Conservation (phyloP, 305 asterid genomes). For the Withania somnifera region DNA sequence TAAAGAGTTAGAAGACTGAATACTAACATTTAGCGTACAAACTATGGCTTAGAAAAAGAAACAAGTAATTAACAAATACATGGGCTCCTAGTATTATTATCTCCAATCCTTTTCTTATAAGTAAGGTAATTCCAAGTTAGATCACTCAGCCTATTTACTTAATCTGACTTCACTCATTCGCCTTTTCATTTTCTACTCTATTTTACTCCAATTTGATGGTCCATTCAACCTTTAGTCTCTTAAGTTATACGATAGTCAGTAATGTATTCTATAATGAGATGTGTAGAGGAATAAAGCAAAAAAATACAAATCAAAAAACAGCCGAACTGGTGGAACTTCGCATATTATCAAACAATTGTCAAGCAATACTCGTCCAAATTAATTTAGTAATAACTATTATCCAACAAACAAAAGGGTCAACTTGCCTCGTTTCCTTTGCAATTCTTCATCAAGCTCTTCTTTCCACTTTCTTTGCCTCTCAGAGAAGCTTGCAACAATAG, state of each 20-base stretch:
- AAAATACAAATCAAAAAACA: background rate
- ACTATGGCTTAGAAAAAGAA: background rate
- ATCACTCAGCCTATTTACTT: background rate
- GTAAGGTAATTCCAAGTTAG: background rate
- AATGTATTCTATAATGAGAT: background rate
- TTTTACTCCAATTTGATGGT: background rate
- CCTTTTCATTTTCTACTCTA: background rate
- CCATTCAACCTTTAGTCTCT: background rate
- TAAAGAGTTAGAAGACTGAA: background rate
- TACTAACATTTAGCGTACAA: background rate
- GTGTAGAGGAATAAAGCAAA: background rate
- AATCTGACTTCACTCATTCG: background rate
- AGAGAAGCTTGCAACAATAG: constrained; percentile 21
- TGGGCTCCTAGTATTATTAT: background rate
- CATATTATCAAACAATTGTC: background rate
- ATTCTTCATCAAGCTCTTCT: constrained; percentile 92
- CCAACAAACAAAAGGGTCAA: background rate
- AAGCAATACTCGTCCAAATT: background rate
- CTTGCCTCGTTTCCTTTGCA: constrained; percentile 81
- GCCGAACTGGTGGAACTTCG: background rate
- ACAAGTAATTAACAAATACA: background rate
- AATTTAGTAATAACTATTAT: background rate
- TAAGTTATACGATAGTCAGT: background rate
- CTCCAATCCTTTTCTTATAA: too few relatives aligned
- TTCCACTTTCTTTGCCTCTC: constrained; percentile 89